Base-by-base conservation (phyloP, 257 asterid species). In the Nicotiana tomentosiformis region DNA sequence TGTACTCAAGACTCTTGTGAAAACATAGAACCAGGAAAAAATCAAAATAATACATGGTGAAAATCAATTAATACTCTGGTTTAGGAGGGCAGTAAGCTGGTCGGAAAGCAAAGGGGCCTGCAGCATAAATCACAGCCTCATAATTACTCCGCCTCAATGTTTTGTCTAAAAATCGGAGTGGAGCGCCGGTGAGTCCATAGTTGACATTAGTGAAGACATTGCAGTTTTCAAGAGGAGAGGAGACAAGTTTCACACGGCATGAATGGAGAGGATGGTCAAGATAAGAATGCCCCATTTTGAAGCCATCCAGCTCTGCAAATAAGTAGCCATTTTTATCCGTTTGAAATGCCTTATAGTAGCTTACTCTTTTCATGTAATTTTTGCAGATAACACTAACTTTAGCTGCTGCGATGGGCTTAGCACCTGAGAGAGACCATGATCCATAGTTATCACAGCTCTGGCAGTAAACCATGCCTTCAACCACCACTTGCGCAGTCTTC, bases 191-290 rank as follows among this genome's bases (percentile, higher is more conserved):
- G 84, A 95, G 92, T 55, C 98, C 99, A 84, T 91, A 88, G 53
- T 95, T 93, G 77, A 92, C 91, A 83, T 93, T 91, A 4, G 98
- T 90, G 56, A 90, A 90, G 77, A 87, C 82, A 74, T 91, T 90
- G 78, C 98, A 95, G 33, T 81, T 84, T 30, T 83, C 55, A 20
- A 74, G 84, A 49, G 98, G 97, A 10, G 98, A 95, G 16, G 95
- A 90, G 29, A 95, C 97, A 62, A 92, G 84, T 72, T 90, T 95
- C 16, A 90, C 97, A 23, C 85, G 88, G 91, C 99, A 95, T 4
- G 99, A 83, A 30, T 95, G 99, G 10, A 95, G 90, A 11, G 97
- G 99, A 86, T 95, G 99, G 86, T 95, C 99, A 89, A 95, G 86
- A 84, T 90, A 84, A 76, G 89, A 85, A 82, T 90, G 90, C 76